Conservation (phyloP, 768 basidiomycete genomes). For the Lactarius hengduanensis region DNA sequence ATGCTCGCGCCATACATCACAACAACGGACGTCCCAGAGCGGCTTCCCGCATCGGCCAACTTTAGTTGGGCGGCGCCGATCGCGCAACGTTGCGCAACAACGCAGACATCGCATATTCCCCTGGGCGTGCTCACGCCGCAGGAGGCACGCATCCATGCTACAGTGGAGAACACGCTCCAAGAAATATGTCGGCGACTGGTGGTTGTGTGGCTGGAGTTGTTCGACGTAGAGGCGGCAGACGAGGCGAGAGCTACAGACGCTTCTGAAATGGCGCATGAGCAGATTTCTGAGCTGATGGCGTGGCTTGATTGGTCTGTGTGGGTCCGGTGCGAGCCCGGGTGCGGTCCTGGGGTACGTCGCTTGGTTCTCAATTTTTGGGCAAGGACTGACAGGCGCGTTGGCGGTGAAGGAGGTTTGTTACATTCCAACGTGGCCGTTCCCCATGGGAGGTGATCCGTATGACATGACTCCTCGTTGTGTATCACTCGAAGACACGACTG, state of each 20-base stretch:
- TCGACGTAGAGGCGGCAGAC: constrained; percentile 26
- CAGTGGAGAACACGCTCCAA: constrained; percentile 8
- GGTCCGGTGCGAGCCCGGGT: constrained; percentile 25
- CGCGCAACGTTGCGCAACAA: constrained; percentile 24
- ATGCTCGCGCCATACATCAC: constrained; percentile 37
- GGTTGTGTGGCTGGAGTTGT: constrained; percentile 26
- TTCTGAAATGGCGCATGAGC: constrained; percentile 1
- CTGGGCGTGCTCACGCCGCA: constrained; percentile 24
- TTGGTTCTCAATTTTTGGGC: too few relatives aligned
- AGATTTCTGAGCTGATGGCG: constrained; percentile 24
- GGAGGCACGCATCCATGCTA: constrained; percentile 22
- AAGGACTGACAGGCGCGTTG: not conserved
- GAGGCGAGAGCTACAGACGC: not conserved
- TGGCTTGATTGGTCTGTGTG: constrained; percentile 32
- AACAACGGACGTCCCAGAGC: constrained; percentile 18
- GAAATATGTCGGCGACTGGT: constrained; percentile 28
- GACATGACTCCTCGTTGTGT: constrained; percentile 27
- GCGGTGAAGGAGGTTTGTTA: constrained; percentile 20
- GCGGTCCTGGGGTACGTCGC: constrained; percentile 24
- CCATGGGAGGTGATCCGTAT: constrained; percentile 5
- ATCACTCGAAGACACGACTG: too few relatives aligned
- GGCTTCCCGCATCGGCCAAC: constrained; percentile 3
- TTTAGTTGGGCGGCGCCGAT: constrained; percentile 25
- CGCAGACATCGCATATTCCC: constrained; percentile 8
- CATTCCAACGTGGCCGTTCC: constrained; percentile 29